Conservation (phyloP, 2,329 filamentous ascomycete species). For the Emericellopsis atlantica region DNA sequence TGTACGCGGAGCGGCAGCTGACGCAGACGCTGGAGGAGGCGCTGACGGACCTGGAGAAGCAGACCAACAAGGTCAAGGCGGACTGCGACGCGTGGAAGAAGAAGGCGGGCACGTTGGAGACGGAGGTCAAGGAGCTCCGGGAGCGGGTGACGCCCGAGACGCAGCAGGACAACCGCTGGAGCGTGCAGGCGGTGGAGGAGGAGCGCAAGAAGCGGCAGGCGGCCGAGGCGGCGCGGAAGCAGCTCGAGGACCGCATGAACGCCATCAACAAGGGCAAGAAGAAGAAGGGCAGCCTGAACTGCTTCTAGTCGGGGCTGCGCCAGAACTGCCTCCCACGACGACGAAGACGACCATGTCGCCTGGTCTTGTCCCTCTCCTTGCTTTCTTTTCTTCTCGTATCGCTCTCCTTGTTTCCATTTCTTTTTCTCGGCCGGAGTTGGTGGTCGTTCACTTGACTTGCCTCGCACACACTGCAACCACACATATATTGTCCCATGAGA, state of each 20-base stretch:
- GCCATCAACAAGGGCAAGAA: conserved; percentile 81
- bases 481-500: conserved; percentile 2
- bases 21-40: conserved; percentile 93
- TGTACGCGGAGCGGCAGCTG: conserved; percentile 90
- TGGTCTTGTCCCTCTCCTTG: conserved; percentile 6
- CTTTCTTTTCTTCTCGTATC: conserved; percentile 6
- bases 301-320: conserved; percentile 55
- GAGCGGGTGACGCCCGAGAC: conserved; percentile 31
- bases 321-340: background rate
- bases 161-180: conserved; percentile 46
- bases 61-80: conserved; percentile 81
- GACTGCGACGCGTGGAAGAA: conserved; percentile 88
- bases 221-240: conserved; percentile 76
- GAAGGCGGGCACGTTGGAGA: conserved; percentile 65
- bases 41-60: conserved; percentile 81
- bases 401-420: conserved; percentile 5
- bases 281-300: conserved; percentile 93
- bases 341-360: conserved; percentile 4
- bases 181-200: conserved; percentile 86
- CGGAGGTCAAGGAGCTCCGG: conserved; percentile 55
- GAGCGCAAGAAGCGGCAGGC: conserved; percentile 86
- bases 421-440: conserved; percentile 4
- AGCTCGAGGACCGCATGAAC: conserved; percentile 92
- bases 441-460: background rate
- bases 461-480: conserved; percentile 1